Conservation (phyloP, 768 basidiomycete species). For the Tricholoma sp. region DNA sequence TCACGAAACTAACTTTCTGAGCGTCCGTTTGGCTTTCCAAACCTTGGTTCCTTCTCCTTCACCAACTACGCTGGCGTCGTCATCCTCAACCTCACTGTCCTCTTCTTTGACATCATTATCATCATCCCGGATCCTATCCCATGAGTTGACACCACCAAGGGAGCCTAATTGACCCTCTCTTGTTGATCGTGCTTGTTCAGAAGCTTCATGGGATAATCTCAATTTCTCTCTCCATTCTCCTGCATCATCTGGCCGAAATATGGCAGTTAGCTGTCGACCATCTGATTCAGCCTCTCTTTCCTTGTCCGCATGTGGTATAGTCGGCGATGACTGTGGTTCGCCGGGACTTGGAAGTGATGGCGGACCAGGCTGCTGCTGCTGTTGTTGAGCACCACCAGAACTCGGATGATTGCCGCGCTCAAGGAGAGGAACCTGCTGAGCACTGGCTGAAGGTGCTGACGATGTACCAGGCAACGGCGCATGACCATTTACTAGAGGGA, state of each 20-base stretch:
- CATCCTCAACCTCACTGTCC: slow-evolving; percentile 60
- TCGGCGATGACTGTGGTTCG: slow-evolving; percentile 26
- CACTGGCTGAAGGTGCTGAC: slow-evolving; percentile 41
- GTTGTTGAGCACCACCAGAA: slow-evolving; percentile 34
- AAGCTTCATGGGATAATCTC: slow-evolving; percentile 57
- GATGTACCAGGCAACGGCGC: slow-evolving; percentile 47
- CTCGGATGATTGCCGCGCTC: slow-evolving; percentile 49
- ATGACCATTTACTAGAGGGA: slow-evolving; percentile 59
- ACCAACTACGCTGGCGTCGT: slow-evolving; percentile 58
- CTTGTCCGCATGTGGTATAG: slow-evolving; percentile 27
- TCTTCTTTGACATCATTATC: slow-evolving; percentile 73
- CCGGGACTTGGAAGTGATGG: slow-evolving; percentile 26
- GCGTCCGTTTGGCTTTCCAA: slow-evolving; percentile 83
- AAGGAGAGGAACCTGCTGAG: slow-evolving; percentile 34
- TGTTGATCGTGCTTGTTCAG: slow-evolving; percentile 45
- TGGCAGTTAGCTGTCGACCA: slow-evolving; percentile 62
- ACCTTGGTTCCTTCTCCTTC: slow-evolving; percentile 68
- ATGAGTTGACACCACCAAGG: slow-evolving; percentile 33
- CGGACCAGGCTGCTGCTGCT: slow-evolving; percentile 14
- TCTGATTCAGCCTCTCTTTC: slow-evolving; percentile 46
- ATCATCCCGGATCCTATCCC: slow-evolving; percentile 49
- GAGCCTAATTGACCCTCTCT: slow-evolving; percentile 30
- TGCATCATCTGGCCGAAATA: slow-evolving; percentile 83
- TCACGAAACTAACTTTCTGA: slow-evolving; percentile 72
- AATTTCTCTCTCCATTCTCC: slow-evolving; percentile 85